A percentile compares a stretch with the other conserved stretches of the same genome.
Evolutionary conservation across 2,329 filamentous ascomycete species (phyloP).

Genomic region (Hansfordia pulvinata): DNA sequence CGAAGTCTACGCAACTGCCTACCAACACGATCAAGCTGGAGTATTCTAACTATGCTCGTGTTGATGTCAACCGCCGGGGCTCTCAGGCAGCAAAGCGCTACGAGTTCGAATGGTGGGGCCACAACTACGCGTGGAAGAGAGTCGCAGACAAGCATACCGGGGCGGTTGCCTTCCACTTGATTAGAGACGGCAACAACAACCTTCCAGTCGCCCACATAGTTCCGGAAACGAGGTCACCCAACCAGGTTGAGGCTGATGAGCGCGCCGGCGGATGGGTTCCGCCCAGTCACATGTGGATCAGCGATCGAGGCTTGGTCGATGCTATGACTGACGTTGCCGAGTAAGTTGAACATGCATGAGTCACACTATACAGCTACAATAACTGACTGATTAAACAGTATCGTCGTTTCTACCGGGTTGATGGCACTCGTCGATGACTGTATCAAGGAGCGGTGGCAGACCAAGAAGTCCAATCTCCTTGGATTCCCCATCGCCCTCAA

Average conservation of each 20-base stretch:
- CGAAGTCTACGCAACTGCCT: conserved; percentile 29
- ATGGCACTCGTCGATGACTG: conserved; percentile 82
- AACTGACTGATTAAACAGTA: conserved; percentile 37
- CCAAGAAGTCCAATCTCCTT: conserved; percentile 26
- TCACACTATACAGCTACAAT: conserved; percentile 7
- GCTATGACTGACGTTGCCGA: conserved; percentile 72
- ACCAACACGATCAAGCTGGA: conserved; percentile 80
- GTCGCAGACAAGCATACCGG: conserved; percentile 54
- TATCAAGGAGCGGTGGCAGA: conserved; percentile 66
- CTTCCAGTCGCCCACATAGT: conserved; percentile 71
- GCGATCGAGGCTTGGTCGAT: conserved; percentile 54
- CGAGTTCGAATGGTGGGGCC: conserved; percentile 89
- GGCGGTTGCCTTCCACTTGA: conserved; percentile 66
- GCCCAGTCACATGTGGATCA: conserved; percentile 84
- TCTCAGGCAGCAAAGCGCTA: conserved; percentile 60
- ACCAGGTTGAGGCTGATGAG: conserved; percentile 58
- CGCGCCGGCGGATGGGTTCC: conserved; percentile 79
- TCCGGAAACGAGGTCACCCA: conserved; percentile 60
- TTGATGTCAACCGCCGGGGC: conserved; percentile 64
- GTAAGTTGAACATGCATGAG: conserved; percentile 33
- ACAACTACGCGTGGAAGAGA: conserved; percentile 73
- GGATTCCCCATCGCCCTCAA: conserved; percentile 20
- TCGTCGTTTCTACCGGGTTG: conserved; percentile 81
- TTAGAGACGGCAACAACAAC: conserved; percentile 47
- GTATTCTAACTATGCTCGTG: conserved; percentile 93